Evolutionary conservation across 1,139 yeast genomes (phyloP), one percentile per base, ranked within the genome.

Genomic region (Sugiyamaella sp.): DNA sequence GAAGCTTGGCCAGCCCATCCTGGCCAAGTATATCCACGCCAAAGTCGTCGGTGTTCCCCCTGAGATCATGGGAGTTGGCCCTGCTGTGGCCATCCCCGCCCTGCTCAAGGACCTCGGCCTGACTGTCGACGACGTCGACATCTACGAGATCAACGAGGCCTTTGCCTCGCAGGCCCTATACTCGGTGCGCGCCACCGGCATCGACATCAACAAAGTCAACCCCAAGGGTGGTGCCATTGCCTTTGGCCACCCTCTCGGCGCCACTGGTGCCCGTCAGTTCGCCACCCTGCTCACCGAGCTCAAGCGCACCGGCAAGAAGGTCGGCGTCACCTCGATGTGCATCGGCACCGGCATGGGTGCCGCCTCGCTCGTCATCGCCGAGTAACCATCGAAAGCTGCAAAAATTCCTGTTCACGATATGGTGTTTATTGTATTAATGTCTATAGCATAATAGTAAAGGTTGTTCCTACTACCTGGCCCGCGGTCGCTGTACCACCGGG

Each of bases 261-360:
- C 91, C 65, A 91, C 98, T 42, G 98, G 98, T 68, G 91, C 97
- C 19, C 85, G 98, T 74, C 97, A 90, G 75, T 80, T 89, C 56
- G 91, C 97, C 48, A 91, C 98, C 5, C 75, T 91, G 58, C 73
- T 91, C 67, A 80, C 93, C 67, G 91, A 89, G 73, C 79, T 91
- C 67, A 76, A 85, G 71, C 66, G 72, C 52, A 67, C 74, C 22
- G 74, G 80, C 46, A 95, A 95, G 66, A 84, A 89, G 75, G 75
- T 89, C 60, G 97, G 97, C 64, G 84, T 91, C 57, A 88, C 95
- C 25, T 86, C 95, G 60, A 91, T 91, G 98, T 91, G 98, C 77
- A 85, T 91, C 63, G 98, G 98, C 69, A 89, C 97, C 43, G 98
- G 98, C 67, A 91, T 90, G 96, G 98, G 98, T 65, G 97, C 97